Percentiles rank a stretch among this genome's conserved stretches.
Evolutionary conservation across 768 basidiomycete genomes (phyloP).

Genomic region (Termitomyces sp.): DNA sequence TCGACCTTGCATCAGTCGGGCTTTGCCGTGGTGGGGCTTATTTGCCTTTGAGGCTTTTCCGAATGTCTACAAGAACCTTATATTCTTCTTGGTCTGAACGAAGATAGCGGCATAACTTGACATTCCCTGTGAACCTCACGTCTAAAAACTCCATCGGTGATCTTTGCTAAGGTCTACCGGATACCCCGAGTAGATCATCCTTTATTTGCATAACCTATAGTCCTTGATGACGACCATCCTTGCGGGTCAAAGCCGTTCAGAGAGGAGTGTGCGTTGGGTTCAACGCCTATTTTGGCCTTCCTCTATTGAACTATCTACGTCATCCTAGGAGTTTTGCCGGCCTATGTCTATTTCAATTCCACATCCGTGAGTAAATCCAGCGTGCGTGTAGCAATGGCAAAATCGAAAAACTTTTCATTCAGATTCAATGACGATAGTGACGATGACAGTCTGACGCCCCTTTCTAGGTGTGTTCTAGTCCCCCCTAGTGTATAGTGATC

Average conservation of each 20-base stretch:
- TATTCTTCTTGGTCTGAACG: background rate
- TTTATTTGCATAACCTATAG: constrained; percentile 1
- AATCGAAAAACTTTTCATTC: constrained; percentile 32
- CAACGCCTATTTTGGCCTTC: background rate
- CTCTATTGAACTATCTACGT: background rate
- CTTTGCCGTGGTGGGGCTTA: constrained; percentile 12
- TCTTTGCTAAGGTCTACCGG: background rate
- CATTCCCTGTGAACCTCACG: background rate
- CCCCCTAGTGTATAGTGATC: background rate
- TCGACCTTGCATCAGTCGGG: constrained; percentile 7
- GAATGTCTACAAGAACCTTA: background rate
- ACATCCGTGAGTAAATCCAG: constrained; percentile 49
- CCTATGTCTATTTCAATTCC: constrained; percentile 35
- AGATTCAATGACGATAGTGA: constrained; percentile 11
- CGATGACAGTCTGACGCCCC: constrained; percentile 8
- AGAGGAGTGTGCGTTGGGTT: constrained; percentile 10
- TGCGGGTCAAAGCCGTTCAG: constrained; percentile 1
- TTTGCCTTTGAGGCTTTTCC: constrained; percentile 5
- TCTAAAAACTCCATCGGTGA: background rate
- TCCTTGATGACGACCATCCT: background rate
- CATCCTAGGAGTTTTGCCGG: constrained; percentile 16
- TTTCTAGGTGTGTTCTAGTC: constrained; percentile 8
- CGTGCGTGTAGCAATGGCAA: constrained; percentile 37
- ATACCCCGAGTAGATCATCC: background rate
- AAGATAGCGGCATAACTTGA: background rate